Conservation (phyloP, 176 grass and related monocot species). For the Carex kokanica region DNA sequence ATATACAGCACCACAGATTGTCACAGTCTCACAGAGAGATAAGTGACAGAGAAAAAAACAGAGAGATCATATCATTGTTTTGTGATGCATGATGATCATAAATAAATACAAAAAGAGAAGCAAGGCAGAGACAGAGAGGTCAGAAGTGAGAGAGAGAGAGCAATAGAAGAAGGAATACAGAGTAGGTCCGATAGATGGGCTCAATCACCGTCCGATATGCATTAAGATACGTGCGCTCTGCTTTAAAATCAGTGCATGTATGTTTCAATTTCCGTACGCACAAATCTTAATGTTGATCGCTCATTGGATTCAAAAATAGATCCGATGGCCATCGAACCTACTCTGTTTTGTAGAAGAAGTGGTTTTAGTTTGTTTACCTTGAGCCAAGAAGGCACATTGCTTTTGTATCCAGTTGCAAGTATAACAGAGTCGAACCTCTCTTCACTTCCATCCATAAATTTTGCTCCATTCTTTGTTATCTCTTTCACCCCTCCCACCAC, state of each 20-base stretch:
- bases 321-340: too few species aligned
- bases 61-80: not conserved
- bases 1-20: not conserved
- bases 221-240: too few species aligned
- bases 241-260: too few species aligned
- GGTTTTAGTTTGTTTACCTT: conserved; percentile 44
- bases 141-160: not conserved
- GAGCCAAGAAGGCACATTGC: conserved; percentile 96
- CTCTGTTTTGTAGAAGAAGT: not conserved
- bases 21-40: too few species aligned
- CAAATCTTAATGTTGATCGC: too few species aligned
- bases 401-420: conserved; percentile 83
- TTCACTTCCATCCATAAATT: conserved; percentile 85
- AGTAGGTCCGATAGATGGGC: too few species aligned
- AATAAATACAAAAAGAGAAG: conserved; percentile 52
- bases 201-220: too few species aligned
- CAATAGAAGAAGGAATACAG: too few species aligned
- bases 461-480: conserved; percentile 55
- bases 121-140: conserved; percentile 21
- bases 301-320: too few species aligned
- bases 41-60: too few species aligned
- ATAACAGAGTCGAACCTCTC: conserved; percentile 82
- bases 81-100: conserved; percentile 28
- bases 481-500: conserved; percentile 91
- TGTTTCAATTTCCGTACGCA: too few species aligned